Percentiles rank a stretch among this genome's conserved stretches.
Conservation (phyloP, 345 rosid species). For the Moringa oleifera region DNA sequence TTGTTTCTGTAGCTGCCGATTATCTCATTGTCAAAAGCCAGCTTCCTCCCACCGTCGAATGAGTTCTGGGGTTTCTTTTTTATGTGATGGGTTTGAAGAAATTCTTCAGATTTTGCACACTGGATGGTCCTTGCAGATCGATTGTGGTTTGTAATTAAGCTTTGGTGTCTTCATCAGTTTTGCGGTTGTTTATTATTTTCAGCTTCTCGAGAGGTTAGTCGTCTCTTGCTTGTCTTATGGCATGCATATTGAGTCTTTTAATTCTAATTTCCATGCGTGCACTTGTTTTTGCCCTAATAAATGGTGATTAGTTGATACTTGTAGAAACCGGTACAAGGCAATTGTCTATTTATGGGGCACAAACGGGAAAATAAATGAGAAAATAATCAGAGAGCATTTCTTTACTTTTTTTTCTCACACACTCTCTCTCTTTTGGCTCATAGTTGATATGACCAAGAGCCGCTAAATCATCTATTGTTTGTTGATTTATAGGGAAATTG, state of each 20-base stretch:
- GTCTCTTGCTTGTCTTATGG: not conserved
- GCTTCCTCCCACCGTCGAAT: not conserved
- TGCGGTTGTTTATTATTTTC: no score
- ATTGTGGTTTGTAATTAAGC: not conserved
- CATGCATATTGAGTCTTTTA: not conserved
- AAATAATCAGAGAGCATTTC: not conserved
- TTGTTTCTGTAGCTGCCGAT: not conserved
- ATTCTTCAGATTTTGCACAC: not conserved
- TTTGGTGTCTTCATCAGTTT: not conserved
- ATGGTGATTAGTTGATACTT: not conserved
- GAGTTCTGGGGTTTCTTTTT: slow-evolving; percentile 6
- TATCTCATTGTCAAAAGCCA: not conserved
- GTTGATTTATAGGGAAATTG: no score
- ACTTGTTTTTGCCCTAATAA: not conserved
- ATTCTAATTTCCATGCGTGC: not conserved
- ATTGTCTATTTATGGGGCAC: not conserved
- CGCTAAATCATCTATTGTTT: not conserved
- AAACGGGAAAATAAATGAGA: not conserved
- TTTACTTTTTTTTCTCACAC: not conserved
- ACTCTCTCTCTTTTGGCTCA: no score
- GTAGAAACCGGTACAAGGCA: not conserved
- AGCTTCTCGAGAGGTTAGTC: not conserved
- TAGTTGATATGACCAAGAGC: not conserved
- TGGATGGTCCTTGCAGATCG: not conserved
- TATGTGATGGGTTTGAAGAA: not conserved